phyloP scores from a whole-genome alignment of 768 basidiomycete genomes.

The Kwoniella botswanensis region DNA sequence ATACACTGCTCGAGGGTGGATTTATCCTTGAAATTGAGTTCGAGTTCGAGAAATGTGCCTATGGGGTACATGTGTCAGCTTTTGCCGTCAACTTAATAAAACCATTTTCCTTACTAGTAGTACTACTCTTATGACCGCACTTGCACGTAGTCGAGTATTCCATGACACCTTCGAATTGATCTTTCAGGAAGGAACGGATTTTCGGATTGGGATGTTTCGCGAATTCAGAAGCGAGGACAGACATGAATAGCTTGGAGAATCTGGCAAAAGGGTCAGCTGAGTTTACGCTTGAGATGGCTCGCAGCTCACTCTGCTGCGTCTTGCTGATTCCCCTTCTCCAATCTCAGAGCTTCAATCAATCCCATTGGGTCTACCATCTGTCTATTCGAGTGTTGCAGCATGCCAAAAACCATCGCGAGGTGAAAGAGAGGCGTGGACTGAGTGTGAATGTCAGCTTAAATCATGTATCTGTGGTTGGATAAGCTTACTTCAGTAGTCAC shows the following conservation, averaged over 20 bases:
- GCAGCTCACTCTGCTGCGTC: slow-evolving; percentile 87
- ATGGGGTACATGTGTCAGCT: background rate
- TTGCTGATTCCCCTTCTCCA: slow-evolving; percentile 86
- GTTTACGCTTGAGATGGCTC: too few relatives aligned
- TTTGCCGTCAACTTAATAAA: background rate
- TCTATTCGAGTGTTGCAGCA: slow-evolving; percentile 74
- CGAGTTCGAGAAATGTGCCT: slow-evolving; percentile 77
- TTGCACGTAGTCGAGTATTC: slow-evolving; percentile 80
- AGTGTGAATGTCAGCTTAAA: slow-evolving; percentile 58
- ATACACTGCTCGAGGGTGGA: slow-evolving; percentile 71
- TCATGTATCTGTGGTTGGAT: slow-evolving; percentile 60
- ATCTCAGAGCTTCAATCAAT: slow-evolving; percentile 80
- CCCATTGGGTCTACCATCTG: slow-evolving; percentile 80
- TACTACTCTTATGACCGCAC: slow-evolving; percentile 71
- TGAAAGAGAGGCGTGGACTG: slow-evolving; percentile 58
- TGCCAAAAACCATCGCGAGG: slow-evolving; percentile 68
- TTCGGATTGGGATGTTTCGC: slow-evolving; percentile 72
- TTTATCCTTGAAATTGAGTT: slow-evolving; percentile 76
- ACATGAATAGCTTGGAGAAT: slow-evolving; percentile 85
- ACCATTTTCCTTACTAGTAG: slow-evolving; percentile 27
- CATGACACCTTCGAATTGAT: slow-evolving; percentile 89
- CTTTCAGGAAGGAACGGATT: slow-evolving; percentile 71
- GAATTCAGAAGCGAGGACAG: slow-evolving; percentile 84
- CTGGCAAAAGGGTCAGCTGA: background rate
- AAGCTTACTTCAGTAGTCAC: slow-evolving; percentile 69